phyloP scores from a whole-genome alignment of 2,329 filamentous ascomycete species.

The Phoma sp. region DNA sequence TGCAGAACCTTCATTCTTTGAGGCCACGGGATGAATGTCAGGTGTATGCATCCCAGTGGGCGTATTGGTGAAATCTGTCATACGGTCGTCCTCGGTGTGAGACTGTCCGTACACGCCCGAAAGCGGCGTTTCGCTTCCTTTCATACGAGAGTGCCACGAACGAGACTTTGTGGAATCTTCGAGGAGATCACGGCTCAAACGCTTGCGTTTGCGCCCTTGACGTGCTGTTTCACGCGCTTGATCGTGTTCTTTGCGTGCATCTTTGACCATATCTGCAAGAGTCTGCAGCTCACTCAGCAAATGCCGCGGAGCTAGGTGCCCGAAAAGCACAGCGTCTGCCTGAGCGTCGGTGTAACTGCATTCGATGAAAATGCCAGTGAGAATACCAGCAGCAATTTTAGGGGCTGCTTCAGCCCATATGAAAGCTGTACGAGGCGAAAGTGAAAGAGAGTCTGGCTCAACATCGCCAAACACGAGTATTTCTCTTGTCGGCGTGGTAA shows the following conservation, averaged over 20 bases:
- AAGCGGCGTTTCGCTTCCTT: slow-evolving; percentile 23
- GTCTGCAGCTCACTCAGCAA: slow-evolving; percentile 77
- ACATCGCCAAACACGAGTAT: slow-evolving; percentile 95
- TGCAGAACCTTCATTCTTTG: neutral
- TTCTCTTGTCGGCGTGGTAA: slow-evolving; percentile 58
- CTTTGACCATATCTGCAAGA: slow-evolving; percentile 74
- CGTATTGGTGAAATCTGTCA: slow-evolving; percentile 29
- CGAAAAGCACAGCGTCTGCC: slow-evolving; percentile 78
- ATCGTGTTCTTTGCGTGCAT: slow-evolving; percentile 49
- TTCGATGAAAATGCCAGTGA: slow-evolving; percentile 90
- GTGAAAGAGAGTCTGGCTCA: slow-evolving; percentile 85
- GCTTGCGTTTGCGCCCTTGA: slow-evolving; percentile 68
- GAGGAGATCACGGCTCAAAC: slow-evolving; percentile 52
- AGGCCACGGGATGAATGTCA: neutral
- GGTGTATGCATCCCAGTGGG: slow-evolving; percentile 33
- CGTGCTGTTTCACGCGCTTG: slow-evolving; percentile 38
- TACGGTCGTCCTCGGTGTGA: slow-evolving; percentile 34
- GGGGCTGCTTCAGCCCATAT: slow-evolving; percentile 90
- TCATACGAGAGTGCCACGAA: slow-evolving; percentile 19
- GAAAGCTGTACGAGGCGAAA: slow-evolving; percentile 77
- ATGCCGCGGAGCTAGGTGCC: slow-evolving; percentile 84
- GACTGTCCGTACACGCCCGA: neutral
- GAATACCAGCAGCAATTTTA: slow-evolving; percentile 74
- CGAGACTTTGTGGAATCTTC: slow-evolving; percentile 18
- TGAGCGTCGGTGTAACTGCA: slow-evolving; percentile 89